These are phyloP conservation scores for Phytophthora fragariaefolia DNA, from an alignment of 352 stramenopile genomes.

Conservation along the genomic window DNA sequence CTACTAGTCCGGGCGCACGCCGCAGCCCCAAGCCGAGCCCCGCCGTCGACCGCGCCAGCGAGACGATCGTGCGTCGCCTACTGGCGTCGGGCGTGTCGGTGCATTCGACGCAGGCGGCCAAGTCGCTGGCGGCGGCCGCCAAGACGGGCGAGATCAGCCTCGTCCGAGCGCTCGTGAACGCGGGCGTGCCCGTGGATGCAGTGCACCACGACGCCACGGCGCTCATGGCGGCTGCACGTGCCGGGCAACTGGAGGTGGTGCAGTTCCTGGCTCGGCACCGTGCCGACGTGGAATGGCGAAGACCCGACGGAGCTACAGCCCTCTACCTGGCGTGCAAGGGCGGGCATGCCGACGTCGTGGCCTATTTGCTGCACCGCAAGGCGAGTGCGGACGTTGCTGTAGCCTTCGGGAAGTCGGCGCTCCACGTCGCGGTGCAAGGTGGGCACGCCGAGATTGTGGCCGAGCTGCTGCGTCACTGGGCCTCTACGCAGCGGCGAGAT, in stretches of 20 bases:
- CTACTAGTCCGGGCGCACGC: neutral
- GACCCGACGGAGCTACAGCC: conserved; percentile 25
- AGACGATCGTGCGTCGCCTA: conserved; percentile 23
- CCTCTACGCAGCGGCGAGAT: conserved; percentile 26
- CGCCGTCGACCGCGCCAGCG: conserved; percentile 15
- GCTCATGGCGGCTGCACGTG: conserved; percentile 89
- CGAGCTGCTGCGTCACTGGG: conserved; percentile 23
- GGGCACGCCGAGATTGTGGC: conserved; percentile 23
- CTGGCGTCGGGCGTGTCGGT: conserved; percentile 27
- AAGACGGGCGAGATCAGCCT: conserved; percentile 25
- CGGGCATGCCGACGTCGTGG: conserved; percentile 19
- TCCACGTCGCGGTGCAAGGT: conserved; percentile 32
- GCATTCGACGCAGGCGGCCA: conserved; percentile 25
- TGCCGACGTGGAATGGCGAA: conserved; percentile 28
- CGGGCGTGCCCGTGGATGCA: conserved; percentile 28
- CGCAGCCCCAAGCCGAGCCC: conserved; percentile 6
- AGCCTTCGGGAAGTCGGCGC: conserved; percentile 18
- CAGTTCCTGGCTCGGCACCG: conserved; percentile 59
- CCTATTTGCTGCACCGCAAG: conserved; percentile 22
- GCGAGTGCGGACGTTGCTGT: conserved; percentile 22
- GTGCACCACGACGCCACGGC: conserved; percentile 79
- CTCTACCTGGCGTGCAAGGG: conserved; percentile 29
- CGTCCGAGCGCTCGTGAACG: conserved; percentile 31
- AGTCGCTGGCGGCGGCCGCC: conserved; percentile 24
- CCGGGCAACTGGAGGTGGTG: conserved; percentile 84